A percentile compares a stretch with the other conserved stretches of the same genome.
phyloP scores from a whole-genome alignment of 1,284 basidiomycete species.

The Chondrostereum purpureum region DNA sequence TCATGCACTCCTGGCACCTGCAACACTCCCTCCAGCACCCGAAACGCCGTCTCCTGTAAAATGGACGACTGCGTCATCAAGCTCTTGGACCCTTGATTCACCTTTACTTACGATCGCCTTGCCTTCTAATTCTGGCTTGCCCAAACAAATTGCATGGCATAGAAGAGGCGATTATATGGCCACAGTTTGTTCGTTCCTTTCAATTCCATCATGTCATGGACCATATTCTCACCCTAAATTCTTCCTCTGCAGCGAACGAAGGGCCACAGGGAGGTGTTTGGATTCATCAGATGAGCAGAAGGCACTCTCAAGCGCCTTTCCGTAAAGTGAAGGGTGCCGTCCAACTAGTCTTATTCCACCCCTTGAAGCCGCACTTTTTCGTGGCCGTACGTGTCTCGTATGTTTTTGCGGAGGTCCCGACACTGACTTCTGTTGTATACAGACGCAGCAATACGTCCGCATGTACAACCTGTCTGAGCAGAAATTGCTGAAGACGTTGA shows the following conservation, averaged over 20 bases:
- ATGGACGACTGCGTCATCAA: conserved; percentile 50
- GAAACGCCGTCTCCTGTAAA: conserved; percentile 59
- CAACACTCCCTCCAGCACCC: conserved; percentile 53
- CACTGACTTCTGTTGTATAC: conserved; percentile 3
- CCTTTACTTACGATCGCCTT: conserved; percentile 57
- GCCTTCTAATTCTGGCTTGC: conserved; percentile 65
- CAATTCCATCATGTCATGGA: no score
- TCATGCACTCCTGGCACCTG: conserved; percentile 58
- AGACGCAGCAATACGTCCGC: conserved; percentile 95
- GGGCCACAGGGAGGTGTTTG: conserved; percentile 72
- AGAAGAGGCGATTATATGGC: conserved; percentile 93
- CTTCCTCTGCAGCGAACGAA: conserved; percentile 41
- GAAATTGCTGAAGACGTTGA: conserved; percentile 86
- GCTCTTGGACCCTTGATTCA: conserved; percentile 39
- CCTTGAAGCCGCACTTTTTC: conserved; percentile 91
- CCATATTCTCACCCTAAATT: no score
- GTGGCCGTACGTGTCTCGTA: conserved; percentile 68
- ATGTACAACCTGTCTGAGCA: conserved; percentile 95
- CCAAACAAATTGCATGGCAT: conserved; percentile 90
- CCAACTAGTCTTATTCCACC: conserved; percentile 93
- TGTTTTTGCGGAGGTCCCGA: background rate
- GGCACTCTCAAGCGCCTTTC: conserved; percentile 97
- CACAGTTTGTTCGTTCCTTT: conserved; percentile 67
- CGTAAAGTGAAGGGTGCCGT: conserved; percentile 87
- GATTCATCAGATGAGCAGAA: conserved; percentile 92